Evolutionary conservation across 495 filamentous ascomycete genomes (phyloP).

Genomic region (Patellaria atrata): DNA sequence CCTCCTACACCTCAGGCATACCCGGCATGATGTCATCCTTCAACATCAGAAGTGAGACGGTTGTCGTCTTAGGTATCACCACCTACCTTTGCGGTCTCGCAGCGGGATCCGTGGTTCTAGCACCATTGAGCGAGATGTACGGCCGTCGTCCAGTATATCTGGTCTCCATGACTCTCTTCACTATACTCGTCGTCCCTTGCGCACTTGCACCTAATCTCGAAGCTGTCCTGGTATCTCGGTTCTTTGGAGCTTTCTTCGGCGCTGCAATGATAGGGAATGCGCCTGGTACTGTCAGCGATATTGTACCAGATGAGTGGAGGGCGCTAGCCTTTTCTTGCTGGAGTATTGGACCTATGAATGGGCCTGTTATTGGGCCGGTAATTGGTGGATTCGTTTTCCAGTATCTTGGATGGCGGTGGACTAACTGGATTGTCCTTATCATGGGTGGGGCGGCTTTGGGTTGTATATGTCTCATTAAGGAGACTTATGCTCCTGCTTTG

Average conservation of each 20-base stretch:
- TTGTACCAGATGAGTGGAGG: conserved; percentile 52
- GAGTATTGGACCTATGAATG: conserved; percentile 60
- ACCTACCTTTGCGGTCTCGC: conserved; percentile 67
- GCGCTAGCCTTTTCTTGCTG: conserved; percentile 62
- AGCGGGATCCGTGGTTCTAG: conserved; percentile 54
- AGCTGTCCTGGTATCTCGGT: conserved; percentile 53
- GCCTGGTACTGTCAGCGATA: conserved; percentile 71
- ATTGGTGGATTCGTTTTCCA: conserved; percentile 58
- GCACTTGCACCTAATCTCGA: conserved; percentile 50
- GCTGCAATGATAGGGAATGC: conserved; percentile 68
- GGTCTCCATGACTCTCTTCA: conserved; percentile 44
- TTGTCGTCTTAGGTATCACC: conserved; percentile 63
- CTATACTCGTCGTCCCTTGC: conserved; percentile 54
- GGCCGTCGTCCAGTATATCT: conserved; percentile 65
- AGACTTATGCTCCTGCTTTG: conserved; percentile 67
- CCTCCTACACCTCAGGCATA: conserved; percentile 60
- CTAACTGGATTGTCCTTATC: conserved; percentile 76
- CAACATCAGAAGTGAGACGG: conserved; percentile 34
- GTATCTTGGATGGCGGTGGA: conserved; percentile 76
- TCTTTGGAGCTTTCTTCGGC: conserved; percentile 64
- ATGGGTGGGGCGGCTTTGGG: conserved; percentile 40
- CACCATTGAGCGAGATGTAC: conserved; percentile 65
- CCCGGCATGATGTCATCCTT: conserved; percentile 56
- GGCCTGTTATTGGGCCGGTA: conserved; percentile 60
- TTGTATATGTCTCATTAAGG: conserved; percentile 37